Base-by-base conservation (phyloP, 139 green algal species). In the Coelastrella sp. region DNA sequence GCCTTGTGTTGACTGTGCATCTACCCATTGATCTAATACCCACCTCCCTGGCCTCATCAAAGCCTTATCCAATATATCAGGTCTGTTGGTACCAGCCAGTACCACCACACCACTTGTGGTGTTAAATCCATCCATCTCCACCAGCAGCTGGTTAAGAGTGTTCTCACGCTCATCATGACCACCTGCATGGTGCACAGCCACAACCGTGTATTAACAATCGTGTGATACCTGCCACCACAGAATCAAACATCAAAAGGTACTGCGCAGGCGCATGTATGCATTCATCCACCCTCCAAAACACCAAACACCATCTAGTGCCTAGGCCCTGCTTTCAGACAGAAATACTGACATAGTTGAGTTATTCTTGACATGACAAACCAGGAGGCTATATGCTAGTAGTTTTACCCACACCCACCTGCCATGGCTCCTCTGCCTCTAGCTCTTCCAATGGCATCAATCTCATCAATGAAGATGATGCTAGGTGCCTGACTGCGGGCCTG, bases 121-220 rank as follows among this genome's bases (percentile, higher is more conserved):
- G 78, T 87, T 79, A 63, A 97, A 97, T 40, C 92, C 94, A 84
- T 97, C 95, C 95, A 98, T 97, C 91, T 97, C 96, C 32, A 98
- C 96, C 75, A 99, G 93, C 88, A 99, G 93, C 93, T 99, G 98
- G 88, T 99, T 99, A 11, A 99, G 91, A 9, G 98, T 99, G 91
- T 98, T 99, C 89, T 99, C 98, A 13, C 98, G 90, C 93, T 99
- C 98, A 86, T 99, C 98, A 57, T 99, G 98, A 50, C 96, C 96
- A 40, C 97, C 96, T 71, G 67, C 32, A 25, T n/a, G n/a, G n/a
- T n/a, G n/a, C n/a, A n/a, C n/a, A n/a, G n/a, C n/a, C n/a, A n/a
- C 4, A 74, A 66, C 9, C 19, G 7, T 30, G 23, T 30, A 25
- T 30, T 7, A 66, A 66, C 57, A 19, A 27, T 5, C 27, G 57